Evolutionary conservation across 148 eudicot species (phyloP).

Genomic region (Camellia granthamiana): DNA sequence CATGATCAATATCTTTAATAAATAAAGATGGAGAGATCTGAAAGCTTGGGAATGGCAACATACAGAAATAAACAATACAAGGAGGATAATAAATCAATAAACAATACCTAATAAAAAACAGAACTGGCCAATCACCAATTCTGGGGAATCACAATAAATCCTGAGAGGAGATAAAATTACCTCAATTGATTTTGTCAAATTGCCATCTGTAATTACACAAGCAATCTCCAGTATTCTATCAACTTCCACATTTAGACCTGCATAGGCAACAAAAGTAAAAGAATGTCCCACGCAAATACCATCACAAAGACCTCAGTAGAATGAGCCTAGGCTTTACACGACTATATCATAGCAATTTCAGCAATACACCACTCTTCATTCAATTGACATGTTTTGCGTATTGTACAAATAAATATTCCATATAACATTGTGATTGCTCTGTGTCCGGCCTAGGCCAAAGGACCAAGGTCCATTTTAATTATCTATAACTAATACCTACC

Average conservation of each 20-base stretch:
- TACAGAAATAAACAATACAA: neutral
- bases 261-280: conserved; percentile 15
- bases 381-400: neutral
- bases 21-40: neutral
- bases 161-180: conserved; percentile 25
- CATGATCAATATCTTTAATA: neutral
- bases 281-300: neutral
- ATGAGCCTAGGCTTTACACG: neutral
- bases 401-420: neutral
- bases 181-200: conserved; percentile 71
- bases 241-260: conserved; percentile 77
- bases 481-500: conserved; percentile 36
- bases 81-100: neutral
- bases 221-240: conserved; percentile 95
- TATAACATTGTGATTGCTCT: neutral
- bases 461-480: neutral
- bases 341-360: neutral
- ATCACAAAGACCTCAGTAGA: neutral
- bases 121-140: neutral
- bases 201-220: conserved; percentile 85
- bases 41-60: neutral
- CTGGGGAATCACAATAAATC: neutral
- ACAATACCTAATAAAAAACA: neutral
- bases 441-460: neutral
- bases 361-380: neutral